Evolutionary conservation across 2,329 filamentous ascomycete species (phyloP), one percentile per base, ranked within the genome.

Genomic region (Clonostachys sp.): DNA sequence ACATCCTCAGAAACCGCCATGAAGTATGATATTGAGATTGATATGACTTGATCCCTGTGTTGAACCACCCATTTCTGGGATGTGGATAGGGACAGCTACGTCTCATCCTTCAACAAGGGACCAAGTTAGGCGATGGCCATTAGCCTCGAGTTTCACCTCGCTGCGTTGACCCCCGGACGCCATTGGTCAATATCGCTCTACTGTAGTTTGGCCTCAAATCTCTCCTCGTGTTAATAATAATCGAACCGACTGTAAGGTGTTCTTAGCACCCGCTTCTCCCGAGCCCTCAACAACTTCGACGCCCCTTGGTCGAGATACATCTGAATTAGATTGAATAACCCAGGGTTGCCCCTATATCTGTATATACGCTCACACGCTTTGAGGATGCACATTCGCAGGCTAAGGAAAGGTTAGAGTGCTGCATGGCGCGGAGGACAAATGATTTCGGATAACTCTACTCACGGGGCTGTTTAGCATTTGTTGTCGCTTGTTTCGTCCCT

Each of bases 381-480:
- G 78, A 41, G 78, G 77, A 47, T 78, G 73, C 39, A 81, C 72
- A 53, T 67, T 73, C 18, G 78, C 77, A 50, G 78, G 78, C 77
- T 81, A 48, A 34, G 18, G 13, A 4, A 12, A 12, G 51, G 45
- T 53, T 45, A 51, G 39, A 38, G 17, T 39, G n/a, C 44, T 51
- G 47, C 52, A 40, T 17, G 42, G 40, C 9, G 30, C 41, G 6
- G 51, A 53, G 38, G n/a, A 30, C 44, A 5, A 38, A 34, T 18
- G 10, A 35, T 16, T 38, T 14, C 36, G 40, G 17, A 41, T 30
- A 9, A 3, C 13, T 8, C 17, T 24, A 85, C 89, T 73, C 84
- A 95, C 90, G 63, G 92, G 92, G 74, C 91, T 96, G 77, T 95
- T 96, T 50, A 96, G 78, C 81, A 96, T 95, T 68, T 85, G 92